phyloP scores from a whole-genome alignment of 768 basidiomycete species.

The Gloeophyllum trabeum region DNA sequence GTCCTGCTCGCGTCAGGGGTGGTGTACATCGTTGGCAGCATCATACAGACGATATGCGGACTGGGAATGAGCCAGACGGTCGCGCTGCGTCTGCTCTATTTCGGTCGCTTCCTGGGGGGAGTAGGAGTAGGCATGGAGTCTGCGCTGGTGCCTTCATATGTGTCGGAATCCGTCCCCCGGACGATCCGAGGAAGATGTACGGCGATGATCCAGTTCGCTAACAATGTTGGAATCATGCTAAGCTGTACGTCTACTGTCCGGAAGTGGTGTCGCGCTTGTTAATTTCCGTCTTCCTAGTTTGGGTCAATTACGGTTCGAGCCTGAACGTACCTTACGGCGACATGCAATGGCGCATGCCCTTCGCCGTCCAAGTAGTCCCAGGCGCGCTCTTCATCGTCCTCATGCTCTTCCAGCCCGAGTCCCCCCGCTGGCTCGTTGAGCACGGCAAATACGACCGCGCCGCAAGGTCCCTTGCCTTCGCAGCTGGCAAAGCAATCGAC shows the following conservation, averaged over 20 bases:
- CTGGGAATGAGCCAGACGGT: constrained; percentile 24
- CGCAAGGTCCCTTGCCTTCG: constrained; percentile 25
- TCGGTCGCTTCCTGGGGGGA: constrained; percentile 46
- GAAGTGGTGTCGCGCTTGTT: background rate
- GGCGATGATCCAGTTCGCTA: constrained; percentile 25
- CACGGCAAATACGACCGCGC: constrained; percentile 30
- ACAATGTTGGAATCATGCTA: constrained; percentile 22
- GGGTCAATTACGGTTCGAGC: constrained; percentile 35
- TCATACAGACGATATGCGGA: constrained; percentile 33
- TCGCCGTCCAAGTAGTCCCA: constrained; percentile 40
- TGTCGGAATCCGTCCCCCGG: constrained; percentile 38
- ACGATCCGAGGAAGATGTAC: constrained; percentile 39
- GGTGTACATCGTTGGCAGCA: constrained; percentile 35
- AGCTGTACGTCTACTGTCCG: constrained; percentile 15
- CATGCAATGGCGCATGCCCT: constrained; percentile 42
- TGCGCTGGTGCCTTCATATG: constrained; percentile 37
- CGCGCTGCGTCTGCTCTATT: constrained; percentile 28
- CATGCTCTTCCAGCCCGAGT: constrained; percentile 41
- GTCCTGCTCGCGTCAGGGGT: constrained; percentile 31
- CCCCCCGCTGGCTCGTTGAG: constrained; percentile 46
- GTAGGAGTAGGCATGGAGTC: constrained; percentile 47
- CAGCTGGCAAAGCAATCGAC: constrained; percentile 17
- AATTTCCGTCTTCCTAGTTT: constrained; percentile 17
- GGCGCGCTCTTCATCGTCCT: constrained; percentile 31
- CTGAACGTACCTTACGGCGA: constrained; percentile 24